Evolutionary conservation across 768 basidiomycete species (phyloP).

Genomic region (Podaxis sp.): DNA sequence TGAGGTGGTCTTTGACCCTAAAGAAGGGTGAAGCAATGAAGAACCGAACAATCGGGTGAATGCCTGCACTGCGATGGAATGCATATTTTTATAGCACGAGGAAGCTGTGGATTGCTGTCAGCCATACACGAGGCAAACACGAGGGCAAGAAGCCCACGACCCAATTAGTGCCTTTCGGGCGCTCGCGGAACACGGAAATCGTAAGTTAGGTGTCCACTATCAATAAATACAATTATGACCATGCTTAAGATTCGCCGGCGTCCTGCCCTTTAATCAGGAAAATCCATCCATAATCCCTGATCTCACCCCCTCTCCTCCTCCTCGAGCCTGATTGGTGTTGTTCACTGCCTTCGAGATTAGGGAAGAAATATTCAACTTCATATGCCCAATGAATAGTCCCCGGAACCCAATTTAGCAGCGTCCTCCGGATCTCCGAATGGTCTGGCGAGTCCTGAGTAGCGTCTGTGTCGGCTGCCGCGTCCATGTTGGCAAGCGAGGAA

Average conservation of each 20-base stretch:
- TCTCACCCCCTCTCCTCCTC: conserved; percentile 7
- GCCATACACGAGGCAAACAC: not conserved
- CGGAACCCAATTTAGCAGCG: conserved; percentile 7
- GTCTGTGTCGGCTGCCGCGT: too few relatives aligned
- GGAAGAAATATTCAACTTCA: conserved; percentile 14
- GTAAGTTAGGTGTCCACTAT: too few relatives aligned
- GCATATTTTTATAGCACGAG: not conserved
- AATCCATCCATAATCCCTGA: conserved; percentile 15
- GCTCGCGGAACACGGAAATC: not conserved
- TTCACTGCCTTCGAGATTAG: not conserved
- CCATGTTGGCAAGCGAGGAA: not conserved
- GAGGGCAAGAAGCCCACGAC: not conserved
- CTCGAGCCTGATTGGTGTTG: not conserved
- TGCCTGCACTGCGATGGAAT: not conserved
- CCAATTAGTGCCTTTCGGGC: not conserved
- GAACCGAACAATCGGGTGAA: too few relatives aligned
- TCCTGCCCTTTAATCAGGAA: conserved; percentile 5
- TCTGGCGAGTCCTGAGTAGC: not conserved
- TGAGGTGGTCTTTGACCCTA: too few relatives aligned
- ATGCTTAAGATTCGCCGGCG: not conserved
- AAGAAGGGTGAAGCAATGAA: not conserved
- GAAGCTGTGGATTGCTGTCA: not conserved
- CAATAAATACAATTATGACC: not conserved
- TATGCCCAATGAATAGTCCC: conserved; percentile 14
- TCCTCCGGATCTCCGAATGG: not conserved